Base-by-base conservation (phyloP, 768 basidiomycete species). In the Cubamyces lactineus region DNA sequence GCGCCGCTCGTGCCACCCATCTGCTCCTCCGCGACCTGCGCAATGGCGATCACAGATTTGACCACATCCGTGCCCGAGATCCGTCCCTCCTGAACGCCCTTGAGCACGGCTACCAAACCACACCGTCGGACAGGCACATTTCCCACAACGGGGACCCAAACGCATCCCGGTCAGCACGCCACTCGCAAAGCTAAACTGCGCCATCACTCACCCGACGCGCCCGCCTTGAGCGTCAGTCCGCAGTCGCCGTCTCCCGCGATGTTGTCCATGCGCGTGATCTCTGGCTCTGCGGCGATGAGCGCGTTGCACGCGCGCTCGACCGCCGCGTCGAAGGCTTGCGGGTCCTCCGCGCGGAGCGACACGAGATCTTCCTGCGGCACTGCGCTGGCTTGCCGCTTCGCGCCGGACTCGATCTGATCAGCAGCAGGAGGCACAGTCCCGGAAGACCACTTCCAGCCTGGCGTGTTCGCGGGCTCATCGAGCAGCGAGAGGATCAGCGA, bases 1-100 rank as follows among this genome's bases (percentile, higher is more conserved):
- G 94, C 93, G 3, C 94, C 94, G 65, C 89, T 91, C 6, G 94
- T 96, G 38, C 94, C 94, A 13, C 91, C 94, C 94, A 96, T 96
- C 17, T 80, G 78, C 66, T 91, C 87, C 72, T 94, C 92, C 2
- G 89, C 87, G 9, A 88, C 84, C 65, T 85, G 81, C 2, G 94
- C 84, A 61, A 96, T 84, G 2, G 79, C 77, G 46, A 90, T 82
- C 61, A 92, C 77, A 54, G 86, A 83, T 24, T 77, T 79, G 40
- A 90, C 79, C 50, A 93, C 79, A 66, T 94, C 84, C 12, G 78
- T 71, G 6, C 90, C 91, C 11, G 76, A 76, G 51, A 96, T 81
- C 30, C 71, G 76, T 2, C 85, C 85, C 24, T 81, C 74, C 5
- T 79, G 68, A 17, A 94, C 78, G 59, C 80, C 81, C 50, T 81